A percentile compares a stretch with the other conserved stretches of the same genome.
Evolutionary conservation across 2,329 filamentous ascomycete genomes (phyloP).

Genomic region (Thelonectria rubi): DNA sequence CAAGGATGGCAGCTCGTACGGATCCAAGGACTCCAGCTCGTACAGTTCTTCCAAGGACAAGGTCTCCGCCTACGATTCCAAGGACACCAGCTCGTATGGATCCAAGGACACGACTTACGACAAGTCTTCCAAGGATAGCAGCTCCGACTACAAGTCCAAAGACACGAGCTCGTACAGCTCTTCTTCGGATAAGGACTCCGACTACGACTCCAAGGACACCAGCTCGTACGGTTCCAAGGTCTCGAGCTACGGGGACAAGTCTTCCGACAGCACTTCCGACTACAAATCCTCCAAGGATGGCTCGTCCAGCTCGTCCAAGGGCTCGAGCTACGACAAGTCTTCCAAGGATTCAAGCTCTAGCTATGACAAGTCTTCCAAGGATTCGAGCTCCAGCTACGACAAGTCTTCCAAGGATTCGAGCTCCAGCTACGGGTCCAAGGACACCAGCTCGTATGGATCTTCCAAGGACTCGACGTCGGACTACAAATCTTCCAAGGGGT

Average conservation of each 20-base stretch:
- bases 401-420: background rate
- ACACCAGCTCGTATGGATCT: background rate
- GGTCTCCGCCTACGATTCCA: background rate
- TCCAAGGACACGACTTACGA: constrained; percentile 9
- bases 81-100: background rate
- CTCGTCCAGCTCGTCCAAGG: constrained; percentile 6
- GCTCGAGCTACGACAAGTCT: background rate
- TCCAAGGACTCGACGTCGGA: background rate
- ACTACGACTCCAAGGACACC: background rate
- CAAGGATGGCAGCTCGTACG: background rate
- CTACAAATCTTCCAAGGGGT: background rate
- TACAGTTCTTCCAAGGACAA: constrained; percentile 1
- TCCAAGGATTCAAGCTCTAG: background rate
- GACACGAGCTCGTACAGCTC: background rate
- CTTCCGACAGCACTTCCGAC: background rate
- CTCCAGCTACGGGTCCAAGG: background rate
- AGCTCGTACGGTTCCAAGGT: background rate
- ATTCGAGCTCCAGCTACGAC: background rate
- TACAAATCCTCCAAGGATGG: background rate
- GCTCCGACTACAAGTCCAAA: constrained; percentile 11
- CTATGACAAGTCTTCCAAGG: too few species aligned
- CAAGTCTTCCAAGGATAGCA: background rate
- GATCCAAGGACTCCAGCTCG: background rate
- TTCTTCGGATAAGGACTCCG: background rate
- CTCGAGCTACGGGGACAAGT: too few species aligned